Percentiles rank a stretch among this genome's conserved stretches.
phyloP scores from a whole-genome alignment of 257 asterid genomes.

The Eustoma russellianum region DNA sequence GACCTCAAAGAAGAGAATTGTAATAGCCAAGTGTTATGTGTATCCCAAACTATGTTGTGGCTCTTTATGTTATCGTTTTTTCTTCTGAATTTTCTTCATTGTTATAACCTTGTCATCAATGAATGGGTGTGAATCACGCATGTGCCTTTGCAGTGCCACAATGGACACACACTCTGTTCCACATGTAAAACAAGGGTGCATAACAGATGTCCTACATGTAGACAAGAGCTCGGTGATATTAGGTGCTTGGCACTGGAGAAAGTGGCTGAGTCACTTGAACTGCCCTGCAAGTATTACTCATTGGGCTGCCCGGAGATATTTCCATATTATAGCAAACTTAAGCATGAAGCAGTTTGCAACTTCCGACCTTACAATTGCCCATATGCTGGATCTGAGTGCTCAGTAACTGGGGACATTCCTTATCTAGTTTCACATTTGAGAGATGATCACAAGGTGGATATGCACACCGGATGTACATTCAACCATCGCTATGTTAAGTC shows the following conservation, averaged over 20 bases:
- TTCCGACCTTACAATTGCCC: conserved; percentile 69
- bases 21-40: too few species aligned
- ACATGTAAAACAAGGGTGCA: conserved; percentile 85
- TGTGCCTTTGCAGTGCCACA: conserved; percentile 53
- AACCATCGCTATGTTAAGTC: conserved; percentile 79
- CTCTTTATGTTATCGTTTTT: too few species aligned
- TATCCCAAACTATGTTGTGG: too few species aligned
- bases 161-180: conserved; percentile 89
- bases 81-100: too few species aligned
- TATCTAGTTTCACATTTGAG: conserved; percentile 63
- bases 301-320: conserved; percentile 81
- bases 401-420: conserved; percentile 62
- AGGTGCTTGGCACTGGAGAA: conserved; percentile 86
- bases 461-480: conserved; percentile 82
- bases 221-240: conserved; percentile 92
- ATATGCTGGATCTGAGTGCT: conserved; percentile 77
- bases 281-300: conserved; percentile 65
- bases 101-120: too few species aligned
- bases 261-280: conserved; percentile 76
- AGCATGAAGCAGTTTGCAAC: conserved; percentile 64
- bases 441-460: conserved; percentile 79
- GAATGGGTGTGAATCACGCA: not conserved
- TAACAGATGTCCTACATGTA: conserved; percentile 80
- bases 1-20: too few species aligned
- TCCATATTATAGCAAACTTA: conserved; percentile 72